These are phyloP conservation scores for Fusarium sp. DNA, from an alignment of 2,329 filamentous ascomycete genomes.

Conservation along the genomic window DNA sequence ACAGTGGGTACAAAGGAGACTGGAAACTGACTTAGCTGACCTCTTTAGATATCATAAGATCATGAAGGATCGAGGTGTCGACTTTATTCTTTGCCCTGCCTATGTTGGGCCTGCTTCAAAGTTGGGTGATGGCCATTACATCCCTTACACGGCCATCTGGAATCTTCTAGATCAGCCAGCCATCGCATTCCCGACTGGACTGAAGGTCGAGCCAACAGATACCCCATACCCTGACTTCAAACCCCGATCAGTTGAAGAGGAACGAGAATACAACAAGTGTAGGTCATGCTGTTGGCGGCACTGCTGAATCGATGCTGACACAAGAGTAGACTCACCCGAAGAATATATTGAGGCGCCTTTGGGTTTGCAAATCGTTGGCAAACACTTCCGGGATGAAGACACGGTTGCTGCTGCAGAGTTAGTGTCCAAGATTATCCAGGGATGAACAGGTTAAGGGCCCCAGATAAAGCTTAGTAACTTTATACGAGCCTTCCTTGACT, in stretches of 20 bases:
- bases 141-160: not conserved
- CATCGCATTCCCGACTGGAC: not conserved
- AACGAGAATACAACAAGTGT: not conserved
- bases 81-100: not conserved
- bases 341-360: not conserved
- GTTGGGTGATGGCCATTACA: not conserved
- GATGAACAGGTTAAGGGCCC: not conserved
- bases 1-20: rapidly evolving
- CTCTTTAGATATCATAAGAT: not conserved
- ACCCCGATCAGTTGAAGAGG: not conserved
- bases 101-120: not conserved
- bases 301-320: not conserved
- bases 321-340: not conserved
- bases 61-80: not conserved
- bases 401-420: not conserved
- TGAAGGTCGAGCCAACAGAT: not conserved
- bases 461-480: not conserved
- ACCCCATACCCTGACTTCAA: not conserved
- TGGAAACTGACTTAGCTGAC: not conserved
- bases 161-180: not conserved
- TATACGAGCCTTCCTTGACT: not conserved
- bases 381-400: not conserved
- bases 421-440: not conserved
- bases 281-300: rapidly evolving
- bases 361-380: not conserved